These are phyloP conservation scores for Mycothermus thermophilus DNA, from an alignment of 495 filamentous ascomycete genomes.

Conservation along the genomic window DNA sequence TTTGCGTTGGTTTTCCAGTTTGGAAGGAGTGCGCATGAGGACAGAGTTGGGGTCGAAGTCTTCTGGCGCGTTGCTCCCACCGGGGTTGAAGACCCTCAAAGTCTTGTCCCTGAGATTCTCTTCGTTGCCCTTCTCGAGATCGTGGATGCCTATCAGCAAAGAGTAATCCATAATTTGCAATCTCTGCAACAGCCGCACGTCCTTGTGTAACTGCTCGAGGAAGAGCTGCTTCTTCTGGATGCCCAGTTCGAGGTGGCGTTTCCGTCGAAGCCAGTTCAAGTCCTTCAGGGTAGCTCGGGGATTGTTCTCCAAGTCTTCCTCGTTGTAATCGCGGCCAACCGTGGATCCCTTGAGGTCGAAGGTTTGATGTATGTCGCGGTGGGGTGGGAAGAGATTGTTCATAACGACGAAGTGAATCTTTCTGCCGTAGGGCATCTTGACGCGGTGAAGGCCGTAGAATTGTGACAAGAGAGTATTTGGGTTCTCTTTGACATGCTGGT, in stretches of 20 bases:
- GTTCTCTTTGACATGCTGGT: slow-evolving; percentile 80
- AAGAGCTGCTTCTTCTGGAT: slow-evolving; percentile 75
- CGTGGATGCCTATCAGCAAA: slow-evolving; percentile 86
- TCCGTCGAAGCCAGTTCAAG: slow-evolving; percentile 85
- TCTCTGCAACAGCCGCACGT: slow-evolving; percentile 71
- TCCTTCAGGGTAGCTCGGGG: slow-evolving; percentile 93
- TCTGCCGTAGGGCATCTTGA: slow-evolving; percentile 95
- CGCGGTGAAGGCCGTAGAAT: slow-evolving; percentile 93
- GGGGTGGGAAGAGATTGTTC: slow-evolving; percentile 98
- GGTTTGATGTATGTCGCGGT: slow-evolving; percentile 92
- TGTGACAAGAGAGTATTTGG: slow-evolving; percentile 95
- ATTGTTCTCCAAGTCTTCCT: slow-evolving; percentile 76
- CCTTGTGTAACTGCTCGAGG: slow-evolving; percentile 71
- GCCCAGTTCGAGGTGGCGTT: slow-evolving; percentile 75
- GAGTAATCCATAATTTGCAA: slow-evolving; percentile 99
- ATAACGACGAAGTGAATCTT: slow-evolving; percentile 99
- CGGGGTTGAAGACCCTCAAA: slow-evolving; percentile 87
- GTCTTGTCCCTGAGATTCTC: slow-evolving; percentile 94
- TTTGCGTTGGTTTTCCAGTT: slow-evolving; percentile 82
- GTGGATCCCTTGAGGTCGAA: slow-evolving; percentile 98
- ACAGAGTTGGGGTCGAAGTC: slow-evolving; percentile 38
- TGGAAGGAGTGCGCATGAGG: slow-evolving; percentile 84
- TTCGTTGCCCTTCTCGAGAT: slow-evolving; percentile 76
- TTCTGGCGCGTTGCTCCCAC: slow-evolving; percentile 48
- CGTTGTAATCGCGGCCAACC: slow-evolving; percentile 77